Base-by-base conservation (phyloP, 495 filamentous ascomycete species). In the Penicillium bovifimosum region DNA sequence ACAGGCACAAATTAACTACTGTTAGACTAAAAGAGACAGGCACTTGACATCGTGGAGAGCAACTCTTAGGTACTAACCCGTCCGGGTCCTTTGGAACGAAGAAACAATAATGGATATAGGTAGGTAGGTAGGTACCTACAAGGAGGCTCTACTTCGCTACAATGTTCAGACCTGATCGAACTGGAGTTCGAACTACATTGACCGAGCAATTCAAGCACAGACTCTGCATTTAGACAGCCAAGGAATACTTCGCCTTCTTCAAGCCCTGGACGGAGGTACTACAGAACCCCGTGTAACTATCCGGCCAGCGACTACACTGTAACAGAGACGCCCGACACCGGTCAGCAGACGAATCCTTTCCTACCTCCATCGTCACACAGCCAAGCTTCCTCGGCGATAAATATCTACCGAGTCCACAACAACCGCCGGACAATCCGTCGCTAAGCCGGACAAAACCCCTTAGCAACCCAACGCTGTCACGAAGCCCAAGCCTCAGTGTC, bases 361-460 rank as follows among this genome's bases (percentile, higher is more conserved):
- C 38, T 32, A 4, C 9, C 9, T 32, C 29, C 29, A 26, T 32
- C n/a, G 38, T 50, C 18, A 18, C 34, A 50, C 48, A 50, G 48
- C 48, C 48, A 50, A 50, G 48, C 41, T 50, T 18, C 11, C 29
- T 34, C 16, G 16, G 39, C 17, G 42, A 17, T 32, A 27, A 10
- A 50, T 50, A 42, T 32, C 39, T 42, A 41, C 39, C 48, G 39
- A 41, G 17, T 28, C 26, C 9, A 11, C 16, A 41, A 41, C 28
- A 4, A 13, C 20, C n/a, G 28, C n/a, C 20, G 24, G 28, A 18
- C 47, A 32, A 18, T 7, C 28, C 14, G 14, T 27, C 18, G 5
- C 18, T 50, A 34, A 29, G 48, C 48, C 38, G 16, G 13, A 33
- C 7, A 29, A 50, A 50, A 50, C 42, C 28, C 28, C 47, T 50